Base-by-base conservation (phyloP, 345 rosid genomes). In the Salix koriyanagi region DNA sequence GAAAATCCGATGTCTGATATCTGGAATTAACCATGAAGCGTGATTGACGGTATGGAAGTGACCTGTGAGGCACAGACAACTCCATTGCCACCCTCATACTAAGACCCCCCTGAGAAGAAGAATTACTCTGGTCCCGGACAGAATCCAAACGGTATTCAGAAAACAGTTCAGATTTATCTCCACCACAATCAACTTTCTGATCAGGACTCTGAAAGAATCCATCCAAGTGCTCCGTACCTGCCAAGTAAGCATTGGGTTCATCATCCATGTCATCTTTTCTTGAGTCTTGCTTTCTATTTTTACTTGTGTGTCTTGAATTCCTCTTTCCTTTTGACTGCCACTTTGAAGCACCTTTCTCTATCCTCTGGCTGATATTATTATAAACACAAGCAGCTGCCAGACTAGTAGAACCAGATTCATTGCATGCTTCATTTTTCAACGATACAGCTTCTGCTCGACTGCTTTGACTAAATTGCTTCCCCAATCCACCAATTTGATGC, bases 311-410 rank as follows among this genome's bases (percentile, higher is more conserved):
- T 83, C 98, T 94, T 3, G 89, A 92, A 74, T 96, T 96, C 85
- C 99, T 89, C 90, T 96, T 96, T 81, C 98, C 90, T 87, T 96
- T 96, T 34, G 79, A 85, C 84, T 89, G 97, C 99, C 99, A 96
- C 83, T 91, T 87, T n/a, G 97, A 89, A 64, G 91, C 80, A 71
- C 74, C 91, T 79, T 85, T 89, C 87, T 89, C 94, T 73, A 83
- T 87, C 81, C 84, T 87, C 75, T 83, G 86, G 84, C 85, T 82
- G 74, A 85, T 80, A 79, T 65, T 81, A 79, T 73, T 84, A 58
- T 56, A 56, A 56, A 46, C 71, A 82, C 71, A 76, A 34, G 61
- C 62, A 44, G 82, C 80, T 9, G 83, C 83, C 52, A 83, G 74
- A 83, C 81, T 79, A 42, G 80, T 76, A 60, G 82, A 70, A 69